Evolutionary conservation across 2,329 filamentous ascomycete species (phyloP).

Genomic region (Penicillium expansum): DNA sequence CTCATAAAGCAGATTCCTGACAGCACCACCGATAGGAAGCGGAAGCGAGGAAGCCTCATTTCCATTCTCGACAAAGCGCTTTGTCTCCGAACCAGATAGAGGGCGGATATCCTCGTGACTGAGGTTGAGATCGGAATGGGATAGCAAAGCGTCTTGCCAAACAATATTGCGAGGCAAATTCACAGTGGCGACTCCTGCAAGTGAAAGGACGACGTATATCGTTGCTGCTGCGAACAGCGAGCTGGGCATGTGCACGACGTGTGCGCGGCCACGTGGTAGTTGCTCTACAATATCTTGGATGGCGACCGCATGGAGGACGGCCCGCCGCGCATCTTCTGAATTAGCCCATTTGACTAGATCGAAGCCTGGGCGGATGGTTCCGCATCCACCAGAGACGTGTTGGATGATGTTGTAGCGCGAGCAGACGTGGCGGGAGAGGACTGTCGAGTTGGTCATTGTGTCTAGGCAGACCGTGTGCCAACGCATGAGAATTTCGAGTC

Average conservation of each 20-base stretch:
- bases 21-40: conserved; percentile 23
- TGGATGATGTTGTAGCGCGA: conserved; percentile 40
- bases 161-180: conserved; percentile 40
- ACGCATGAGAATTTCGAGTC: conserved; percentile 42
- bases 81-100: conserved; percentile 36
- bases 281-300: conserved; percentile 50
- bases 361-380: conserved; percentile 28
- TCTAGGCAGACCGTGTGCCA: conserved; percentile 49
- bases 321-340: conserved; percentile 41
- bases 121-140: conserved; percentile 29
- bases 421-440: conserved; percentile 42
- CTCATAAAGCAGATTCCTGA: conserved; percentile 47
- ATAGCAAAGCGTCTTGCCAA: conserved; percentile 44
- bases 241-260: conserved; percentile 47
- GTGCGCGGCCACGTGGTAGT: conserved; percentile 45
- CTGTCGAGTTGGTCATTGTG: conserved; percentile 41
- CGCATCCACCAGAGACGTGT: conserved; percentile 38
- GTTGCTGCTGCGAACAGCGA: conserved; percentile 46
- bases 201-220: conserved; percentile 42
- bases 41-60: conserved; percentile 24
- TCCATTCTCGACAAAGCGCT: conserved; percentile 34
- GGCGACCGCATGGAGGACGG: conserved; percentile 45
- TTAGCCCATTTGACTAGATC: conserved; percentile 42
- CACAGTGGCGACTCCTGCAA: conserved; percentile 40
- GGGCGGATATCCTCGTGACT: conserved; percentile 25